Evolutionary conservation across 768 basidiomycete species (phyloP), one percentile per base, ranked within the genome.

Genomic region (Hirschioporus abietinus): DNA sequence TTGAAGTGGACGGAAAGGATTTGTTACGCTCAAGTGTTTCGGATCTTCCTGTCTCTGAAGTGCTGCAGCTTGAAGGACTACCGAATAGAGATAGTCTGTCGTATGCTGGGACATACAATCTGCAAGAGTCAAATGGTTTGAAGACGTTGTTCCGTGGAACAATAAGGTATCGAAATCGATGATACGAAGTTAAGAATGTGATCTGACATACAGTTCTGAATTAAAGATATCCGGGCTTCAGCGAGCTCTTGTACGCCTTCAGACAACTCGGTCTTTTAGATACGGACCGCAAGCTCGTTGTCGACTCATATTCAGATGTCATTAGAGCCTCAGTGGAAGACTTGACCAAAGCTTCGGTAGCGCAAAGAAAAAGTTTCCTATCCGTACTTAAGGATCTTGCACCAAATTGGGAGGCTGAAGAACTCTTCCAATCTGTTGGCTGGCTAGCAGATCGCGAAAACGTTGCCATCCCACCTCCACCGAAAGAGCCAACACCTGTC

Each of bases 71-170:
- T 18, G 95, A 98, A 72, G 95, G 95, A 0, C 76, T 96, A 1
- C 88, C 96, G 24, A 98, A 98, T 74, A 80, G 95, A 30, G 84
- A 96, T 72, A 93, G 91, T 70, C 71, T 95, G 7, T 76, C 82
- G 0, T 97, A 98, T 72, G 82, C 82, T 0, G 76, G 81, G 6
- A 82, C 84, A 1, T 97, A 97, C 75, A 79, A 81, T 0, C 78
- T 94, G 1, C 80, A 79, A 1, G 63, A 71, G 18, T 68, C 79
- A 6, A 71, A 78, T 0, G 74, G 73, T 7, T 70, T 91, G 66
- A 80, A 84, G 63, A 90, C 93, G 0, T 78, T 96, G 63, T 76
- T 97, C 71, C 83, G 96, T 35, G 96, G 96, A 5, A 97, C 96
- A 0, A 75, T 97, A 60, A 84, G 95, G 88, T 90, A 68, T 63